Base-by-base conservation (phyloP, 345 rosid genomes). In the Streptanthus diversifolius region DNA sequence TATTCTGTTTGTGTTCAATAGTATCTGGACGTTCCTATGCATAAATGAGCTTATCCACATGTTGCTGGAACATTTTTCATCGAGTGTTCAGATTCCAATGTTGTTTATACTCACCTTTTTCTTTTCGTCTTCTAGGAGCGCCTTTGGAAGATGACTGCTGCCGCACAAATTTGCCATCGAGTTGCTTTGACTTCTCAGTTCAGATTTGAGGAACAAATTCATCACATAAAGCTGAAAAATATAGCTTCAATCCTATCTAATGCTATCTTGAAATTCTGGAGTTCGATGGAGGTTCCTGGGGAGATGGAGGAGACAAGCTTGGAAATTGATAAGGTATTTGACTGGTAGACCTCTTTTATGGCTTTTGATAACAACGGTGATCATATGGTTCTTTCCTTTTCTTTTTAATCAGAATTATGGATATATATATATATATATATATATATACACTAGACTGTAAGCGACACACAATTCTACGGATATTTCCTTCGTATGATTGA, bases 141-240 rank as follows among this genome's bases (percentile, higher is more conserved):
- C 35, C 84, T 95, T 67, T 95, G 99, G 99, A 95, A 95, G 81
- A 85, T 79, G 85, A 95, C 98, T 57, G 93, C 95, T 80, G 98
- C 99, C 49, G 85, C 97, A 62, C 98, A 89, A 85, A 83, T 90
- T 77, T 87, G 92, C 81, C 95, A 44, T 70, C 83, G 81, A 68
- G 83, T 76, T 81, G 95, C 90, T 68, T 80, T 83, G 73, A 78
- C 86, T 77, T 88, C 85, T 52, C 85, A 59, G 70, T 60, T 80
- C 76, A 95, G 85, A 80, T 79, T 80, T 64, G 87, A 86, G 60
- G 85, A 83, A 72, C 85, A 63, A 71, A 79, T 73, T 73, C 85
- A 80, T 68, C 70, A 51, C 15, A 27, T 72, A 75, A 85, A 87
- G 82, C 85, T 83, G 5, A 89, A 83, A 83, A 80, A 67, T 44